Evolutionary conservation across 2,329 filamentous ascomycete genomes (phyloP).

Genomic region (Colletotrichum sp.): DNA sequence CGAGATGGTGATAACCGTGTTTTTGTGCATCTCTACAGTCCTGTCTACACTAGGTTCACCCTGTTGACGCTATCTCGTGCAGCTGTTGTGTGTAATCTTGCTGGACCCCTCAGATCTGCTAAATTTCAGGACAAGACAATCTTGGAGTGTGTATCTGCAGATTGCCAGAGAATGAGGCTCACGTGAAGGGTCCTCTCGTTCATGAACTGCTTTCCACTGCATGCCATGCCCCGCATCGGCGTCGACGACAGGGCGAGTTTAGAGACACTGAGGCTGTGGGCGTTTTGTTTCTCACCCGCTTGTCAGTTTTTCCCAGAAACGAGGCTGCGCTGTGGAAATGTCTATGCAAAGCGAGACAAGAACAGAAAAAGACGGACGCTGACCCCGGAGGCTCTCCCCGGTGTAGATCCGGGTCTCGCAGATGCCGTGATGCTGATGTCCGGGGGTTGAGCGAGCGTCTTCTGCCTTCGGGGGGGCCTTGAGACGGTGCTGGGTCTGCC

Average conservation of each 20-base stretch:
- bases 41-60: background rate
- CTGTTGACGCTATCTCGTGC: background rate
- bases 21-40: background rate
- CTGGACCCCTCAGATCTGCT: background rate
- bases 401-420: constrained; percentile 5
- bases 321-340: background rate
- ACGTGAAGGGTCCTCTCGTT: background rate
- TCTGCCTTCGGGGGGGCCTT: background rate
- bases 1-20: background rate
- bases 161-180: background rate
- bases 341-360: background rate
- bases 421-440: background rate
- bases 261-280: background rate
- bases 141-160: background rate
- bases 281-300: background rate
- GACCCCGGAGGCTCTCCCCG: background rate
- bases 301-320: background rate
- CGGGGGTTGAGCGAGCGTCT: background rate
- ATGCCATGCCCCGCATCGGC: background rate
- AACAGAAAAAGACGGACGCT: background rate
- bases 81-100: fast-evolving
- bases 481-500: background rate
- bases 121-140: background rate
- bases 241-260: background rate
- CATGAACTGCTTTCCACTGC: background rate